Conservation (phyloP, 371 early-diverging fungal genomes). For the Zopfochytrium polystomum region DNA sequence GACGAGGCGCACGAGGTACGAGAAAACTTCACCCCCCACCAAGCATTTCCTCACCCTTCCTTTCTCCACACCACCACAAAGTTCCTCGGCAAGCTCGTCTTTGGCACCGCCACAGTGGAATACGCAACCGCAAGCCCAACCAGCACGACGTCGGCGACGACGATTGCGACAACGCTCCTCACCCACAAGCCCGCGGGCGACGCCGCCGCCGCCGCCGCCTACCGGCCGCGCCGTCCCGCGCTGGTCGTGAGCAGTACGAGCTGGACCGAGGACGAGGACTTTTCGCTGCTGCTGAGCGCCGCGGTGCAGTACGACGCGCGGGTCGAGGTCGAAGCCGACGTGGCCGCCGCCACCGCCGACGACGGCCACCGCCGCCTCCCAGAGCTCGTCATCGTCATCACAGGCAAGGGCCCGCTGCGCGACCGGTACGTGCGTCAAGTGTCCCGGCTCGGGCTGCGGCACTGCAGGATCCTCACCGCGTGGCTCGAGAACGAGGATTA, state of each 20-base stretch:
- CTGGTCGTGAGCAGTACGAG: conserved; percentile 87
- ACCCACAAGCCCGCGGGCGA: conserved; percentile 10
- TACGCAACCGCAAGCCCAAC: neutral
- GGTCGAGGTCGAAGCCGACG: conserved; percentile 8
- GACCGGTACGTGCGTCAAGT: conserved; percentile 65
- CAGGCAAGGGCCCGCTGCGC: conserved; percentile 88
- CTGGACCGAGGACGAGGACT: conserved; percentile 97
- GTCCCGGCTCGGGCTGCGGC: conserved; percentile 45
- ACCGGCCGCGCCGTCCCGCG: conserved; percentile 49
- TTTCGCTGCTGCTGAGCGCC: conserved; percentile 74
- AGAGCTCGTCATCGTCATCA: conserved; percentile 75
- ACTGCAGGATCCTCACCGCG: conserved; percentile 68
- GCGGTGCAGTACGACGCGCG: conserved; percentile 57
- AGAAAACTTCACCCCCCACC: neutral
- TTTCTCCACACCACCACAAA: neutral
- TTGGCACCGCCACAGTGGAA: neutral
- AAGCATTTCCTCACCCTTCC: neutral
- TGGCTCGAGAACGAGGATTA: conserved; percentile 86
- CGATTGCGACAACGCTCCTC: neutral
- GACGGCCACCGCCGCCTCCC: conserved; percentile 40
- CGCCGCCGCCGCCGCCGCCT: too few species aligned
- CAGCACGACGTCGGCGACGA: conserved; percentile 1
- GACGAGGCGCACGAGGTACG: conserved; percentile 30
- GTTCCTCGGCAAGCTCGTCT: neutral
- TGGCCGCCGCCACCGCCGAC: neutral